phyloP scores from a whole-genome alignment of 2,329 filamentous ascomycete species.

The Microdochium paspali region DNA sequence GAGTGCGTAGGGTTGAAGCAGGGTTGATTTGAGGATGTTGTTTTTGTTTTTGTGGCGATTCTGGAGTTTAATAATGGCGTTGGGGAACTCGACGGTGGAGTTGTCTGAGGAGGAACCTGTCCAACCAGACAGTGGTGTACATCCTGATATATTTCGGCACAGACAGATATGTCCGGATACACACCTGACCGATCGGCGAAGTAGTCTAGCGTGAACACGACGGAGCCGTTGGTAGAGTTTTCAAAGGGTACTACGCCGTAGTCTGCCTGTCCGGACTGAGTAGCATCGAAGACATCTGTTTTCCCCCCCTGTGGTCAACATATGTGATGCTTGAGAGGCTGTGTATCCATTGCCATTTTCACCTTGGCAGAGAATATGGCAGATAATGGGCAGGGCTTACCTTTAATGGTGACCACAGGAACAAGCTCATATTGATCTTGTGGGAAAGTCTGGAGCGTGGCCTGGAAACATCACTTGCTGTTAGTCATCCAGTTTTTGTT shows the following conservation, averaged over 20 bases:
- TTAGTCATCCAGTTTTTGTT: background rate
- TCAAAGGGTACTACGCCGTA: slow-evolving; percentile 89
- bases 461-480: slow-evolving; percentile 18
- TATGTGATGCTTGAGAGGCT: too few relatives aligned
- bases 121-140: slow-evolving; percentile 85
- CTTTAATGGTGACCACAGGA: slow-evolving; percentile 42
- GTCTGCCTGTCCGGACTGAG: slow-evolving; percentile 55
- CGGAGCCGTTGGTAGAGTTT: slow-evolving; percentile 90
- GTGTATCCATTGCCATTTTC: too few relatives aligned
- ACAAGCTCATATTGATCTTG: slow-evolving; percentile 35
- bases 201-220: slow-evolving; percentile 82
- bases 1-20: too few relatives aligned
- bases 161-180: slow-evolving; percentile 64
- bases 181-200: slow-evolving; percentile 62
- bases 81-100: too few relatives aligned
- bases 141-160: slow-evolving; percentile 75
- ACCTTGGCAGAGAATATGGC: too few relatives aligned
- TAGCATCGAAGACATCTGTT: slow-evolving; percentile 68
- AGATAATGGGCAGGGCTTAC: too few relatives aligned
- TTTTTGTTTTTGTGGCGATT: slow-evolving; percentile 5
- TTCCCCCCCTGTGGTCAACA: background rate
- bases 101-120: slow-evolving; percentile 14
- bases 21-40: background rate
- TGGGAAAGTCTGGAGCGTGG: slow-evolving; percentile 36
- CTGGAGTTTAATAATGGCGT: too few relatives aligned